Conservation (phyloP, 202 grass and related monocot species). For the Brachypodium distachyon region DNA sequence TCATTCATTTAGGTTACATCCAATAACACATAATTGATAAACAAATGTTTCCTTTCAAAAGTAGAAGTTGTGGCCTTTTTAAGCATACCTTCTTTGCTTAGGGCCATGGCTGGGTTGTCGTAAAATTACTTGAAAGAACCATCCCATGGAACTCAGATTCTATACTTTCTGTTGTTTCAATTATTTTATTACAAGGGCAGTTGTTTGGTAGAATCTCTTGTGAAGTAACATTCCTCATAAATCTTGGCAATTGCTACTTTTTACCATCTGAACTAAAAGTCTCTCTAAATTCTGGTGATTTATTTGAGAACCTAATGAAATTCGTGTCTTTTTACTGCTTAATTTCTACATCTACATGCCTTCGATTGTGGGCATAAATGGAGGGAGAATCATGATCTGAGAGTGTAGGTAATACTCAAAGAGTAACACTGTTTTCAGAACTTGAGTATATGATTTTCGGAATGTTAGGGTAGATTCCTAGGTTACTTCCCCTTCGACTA, state of each 20-base stretch:
- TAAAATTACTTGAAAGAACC: background rate
- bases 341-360: background rate
- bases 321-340: background rate
- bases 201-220: background rate
- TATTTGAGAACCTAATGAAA: background rate
- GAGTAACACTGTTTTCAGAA: background rate
- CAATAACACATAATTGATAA: no score
- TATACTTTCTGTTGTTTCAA: background rate
- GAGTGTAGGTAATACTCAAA: background rate
- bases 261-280: background rate
- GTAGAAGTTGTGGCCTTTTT: background rate
- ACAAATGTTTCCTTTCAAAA: background rate
- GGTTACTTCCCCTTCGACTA: background rate
- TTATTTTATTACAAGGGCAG: background rate
- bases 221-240: background rate
- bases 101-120: background rate
- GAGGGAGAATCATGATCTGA: background rate
- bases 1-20: no score
- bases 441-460: background rate
- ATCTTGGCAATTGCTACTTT: background rate
- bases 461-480: background rate
- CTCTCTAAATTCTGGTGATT: background rate
- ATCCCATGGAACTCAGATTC: background rate
- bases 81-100: background rate
- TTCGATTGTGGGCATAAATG: conserved; percentile 17